These are phyloP conservation scores for Paraphaeosphaeria sporulosa DNA, from an alignment of 2,329 filamentous ascomycete genomes.

Conservation along the genomic window DNA sequence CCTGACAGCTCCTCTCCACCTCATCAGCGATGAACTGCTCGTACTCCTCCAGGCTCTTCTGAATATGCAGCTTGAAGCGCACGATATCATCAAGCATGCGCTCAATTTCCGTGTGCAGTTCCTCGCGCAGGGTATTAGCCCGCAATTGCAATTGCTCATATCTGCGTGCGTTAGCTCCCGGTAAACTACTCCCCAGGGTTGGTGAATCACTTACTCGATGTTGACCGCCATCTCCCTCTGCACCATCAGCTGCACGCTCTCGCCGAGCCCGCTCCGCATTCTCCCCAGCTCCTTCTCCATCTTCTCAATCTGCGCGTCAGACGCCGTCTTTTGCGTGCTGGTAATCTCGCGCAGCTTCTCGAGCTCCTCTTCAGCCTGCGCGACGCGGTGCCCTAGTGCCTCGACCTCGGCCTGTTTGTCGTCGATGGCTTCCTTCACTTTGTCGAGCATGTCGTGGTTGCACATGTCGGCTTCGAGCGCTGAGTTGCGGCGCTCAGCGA, in stretches of 20 bases:
- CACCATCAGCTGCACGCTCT: slow-evolving; percentile 90
- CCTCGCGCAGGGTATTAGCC: slow-evolving; percentile 86
- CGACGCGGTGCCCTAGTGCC: slow-evolving; percentile 84
- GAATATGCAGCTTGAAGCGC: slow-evolving; percentile 97
- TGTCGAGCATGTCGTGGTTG: slow-evolving; percentile 90
- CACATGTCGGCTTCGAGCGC: slow-evolving; percentile 92
- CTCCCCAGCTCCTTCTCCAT: slow-evolving; percentile 98
- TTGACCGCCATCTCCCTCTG: slow-evolving; percentile 96
- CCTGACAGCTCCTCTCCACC: slow-evolving; percentile 71
- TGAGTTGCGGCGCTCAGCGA: slow-evolving; percentile 84
- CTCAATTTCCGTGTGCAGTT: slow-evolving; percentile 96
- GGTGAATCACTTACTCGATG: slow-evolving; percentile 74
- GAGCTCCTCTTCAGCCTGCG: slow-evolving; percentile 90
- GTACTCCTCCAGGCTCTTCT: slow-evolving; percentile 91
- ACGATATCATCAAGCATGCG: slow-evolving; percentile 96
- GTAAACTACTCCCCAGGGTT: background rate
- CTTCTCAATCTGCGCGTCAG: slow-evolving; percentile 94
- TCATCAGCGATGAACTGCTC: slow-evolving; percentile 93
- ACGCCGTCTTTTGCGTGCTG: slow-evolving; percentile 84
- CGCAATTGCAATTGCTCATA: slow-evolving; percentile 91
- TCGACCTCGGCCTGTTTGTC: slow-evolving; percentile 95
- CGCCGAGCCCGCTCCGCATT: slow-evolving; percentile 83
- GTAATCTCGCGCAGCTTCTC: slow-evolving; percentile 90
- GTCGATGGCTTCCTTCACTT: slow-evolving; percentile 95
- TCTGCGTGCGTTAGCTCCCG: slow-evolving; percentile 53